Evolutionary conservation across 495 filamentous ascomycete species (phyloP).

Genomic region (Talaromyces proteolyticus): DNA sequence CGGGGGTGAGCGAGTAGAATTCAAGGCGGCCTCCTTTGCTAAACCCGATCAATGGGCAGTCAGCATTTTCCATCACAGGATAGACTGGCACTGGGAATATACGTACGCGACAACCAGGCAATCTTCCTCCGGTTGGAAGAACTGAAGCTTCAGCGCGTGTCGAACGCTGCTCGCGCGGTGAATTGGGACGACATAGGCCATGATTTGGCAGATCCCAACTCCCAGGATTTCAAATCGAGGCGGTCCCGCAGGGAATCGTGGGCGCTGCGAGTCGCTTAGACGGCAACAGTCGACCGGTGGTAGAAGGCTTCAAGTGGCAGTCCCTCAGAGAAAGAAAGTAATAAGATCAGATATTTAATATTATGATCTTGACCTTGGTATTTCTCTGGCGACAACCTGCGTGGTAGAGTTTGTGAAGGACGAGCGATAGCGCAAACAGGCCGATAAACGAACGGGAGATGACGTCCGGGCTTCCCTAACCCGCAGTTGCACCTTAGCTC

Average conservation of each 20-base stretch:
- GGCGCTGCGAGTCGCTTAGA: too few relatives aligned
- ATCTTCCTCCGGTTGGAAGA: slow-evolving; percentile 67
- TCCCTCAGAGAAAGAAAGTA: too few relatives aligned
- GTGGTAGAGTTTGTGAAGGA: neutral
- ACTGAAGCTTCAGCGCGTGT: slow-evolving; percentile 74
- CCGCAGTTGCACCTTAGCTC: too few relatives aligned
- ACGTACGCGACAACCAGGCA: slow-evolving; percentile 83
- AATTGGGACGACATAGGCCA: slow-evolving; percentile 95
- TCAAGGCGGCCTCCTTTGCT: slow-evolving; percentile 93
- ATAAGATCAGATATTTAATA: too few relatives aligned
- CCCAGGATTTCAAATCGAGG: too few relatives aligned
- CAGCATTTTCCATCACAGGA: slow-evolving; percentile 1
- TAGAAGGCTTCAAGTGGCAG: too few relatives aligned
- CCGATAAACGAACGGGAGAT: neutral
- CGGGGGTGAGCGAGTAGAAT: slow-evolving; percentile 59
- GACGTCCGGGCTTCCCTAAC: neutral
- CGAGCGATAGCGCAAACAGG: too few relatives aligned
- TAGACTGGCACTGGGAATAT: slow-evolving; percentile 5
- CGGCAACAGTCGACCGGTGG: too few relatives aligned
- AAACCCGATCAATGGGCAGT: slow-evolving; percentile 9
- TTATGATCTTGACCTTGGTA: too few relatives aligned
- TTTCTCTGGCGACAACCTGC: neutral
- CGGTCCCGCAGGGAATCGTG: too few relatives aligned
- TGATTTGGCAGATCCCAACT: slow-evolving; percentile 32
- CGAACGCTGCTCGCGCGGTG: slow-evolving; percentile 86